Base-by-base conservation (phyloP, 2,329 filamentous ascomycete species). In the Falciphora oryzae region DNA sequence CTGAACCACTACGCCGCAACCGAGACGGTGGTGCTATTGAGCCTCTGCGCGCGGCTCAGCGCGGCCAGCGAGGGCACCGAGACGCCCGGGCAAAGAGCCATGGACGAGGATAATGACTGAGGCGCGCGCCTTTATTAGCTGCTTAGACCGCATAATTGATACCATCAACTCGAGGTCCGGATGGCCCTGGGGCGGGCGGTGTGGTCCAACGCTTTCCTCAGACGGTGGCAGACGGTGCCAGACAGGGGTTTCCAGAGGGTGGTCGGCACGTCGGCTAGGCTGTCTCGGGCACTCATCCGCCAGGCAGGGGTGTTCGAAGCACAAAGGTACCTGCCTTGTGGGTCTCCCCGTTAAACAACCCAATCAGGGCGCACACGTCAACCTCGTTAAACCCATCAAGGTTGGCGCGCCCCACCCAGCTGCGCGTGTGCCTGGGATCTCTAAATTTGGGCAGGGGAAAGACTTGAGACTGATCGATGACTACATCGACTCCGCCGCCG, bases 1-100 rank as follows among this genome's bases (percentile, higher is more conserved):
- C 82, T 99, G 67, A 98, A 99, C 71, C 97, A 98, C 76, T 96
- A 97, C 71, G 95, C 95, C 3, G 95, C 95, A 0, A 98, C 95
- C 0, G 95, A 99, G 80, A 98, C 95, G 56, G 94, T 97, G 3
- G 95, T 97, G 25, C 83, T 99, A 68, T 79, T 98, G 67, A 94
- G 93, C 69, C 80, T 99, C 22, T 96, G 92, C 73, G 92, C 92
- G 16, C 79, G 92, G 66, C 74, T 96, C 72, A 93, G 90, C 71
- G 92, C 90, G 66, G 92, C 91, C 16, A 92, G 91, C 66, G 90
- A 93, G 73, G 91, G 90, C 27, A 88, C 85, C 0, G 85, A 88
- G 72, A 88, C 83, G 71, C 83, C 84, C 13, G 86, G 85, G 3
- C 70, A 86, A 65, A 79, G 83, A 64, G 78, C 79, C n/a, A 86